Conservation (phyloP, 352 stramenopile species). For the Globisporangium alternatum region DNA sequence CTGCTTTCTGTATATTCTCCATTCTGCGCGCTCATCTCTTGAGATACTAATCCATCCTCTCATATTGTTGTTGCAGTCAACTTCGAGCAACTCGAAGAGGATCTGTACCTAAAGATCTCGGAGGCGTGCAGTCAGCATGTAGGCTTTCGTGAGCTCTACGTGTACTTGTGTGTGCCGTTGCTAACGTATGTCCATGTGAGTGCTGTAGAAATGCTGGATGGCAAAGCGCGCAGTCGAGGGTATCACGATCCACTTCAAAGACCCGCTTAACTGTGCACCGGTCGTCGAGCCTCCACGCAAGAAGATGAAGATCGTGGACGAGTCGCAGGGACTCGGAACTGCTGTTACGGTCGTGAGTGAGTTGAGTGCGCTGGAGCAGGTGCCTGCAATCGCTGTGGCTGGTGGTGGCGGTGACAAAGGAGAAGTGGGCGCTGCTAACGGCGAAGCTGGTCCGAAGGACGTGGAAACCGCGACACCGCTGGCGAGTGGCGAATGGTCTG, state of each 20-base stretch:
- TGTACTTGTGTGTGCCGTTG: background rate
- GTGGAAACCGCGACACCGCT: slow-evolving; percentile 42
- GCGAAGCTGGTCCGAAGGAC: slow-evolving; percentile 23
- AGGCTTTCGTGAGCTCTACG: background rate
- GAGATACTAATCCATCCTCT: background rate
- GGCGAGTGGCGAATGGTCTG: slow-evolving; percentile 64
- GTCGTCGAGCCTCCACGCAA: slow-evolving; percentile 72
- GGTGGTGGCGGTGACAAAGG: background rate
- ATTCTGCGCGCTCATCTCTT: background rate
- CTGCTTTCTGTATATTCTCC: background rate
- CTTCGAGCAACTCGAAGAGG: slow-evolving; percentile 82
- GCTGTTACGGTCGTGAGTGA: background rate
- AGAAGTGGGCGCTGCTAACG: slow-evolving; percentile 18
- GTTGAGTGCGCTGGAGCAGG: slow-evolving; percentile 8
- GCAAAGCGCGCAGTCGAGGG: slow-evolving; percentile 72
- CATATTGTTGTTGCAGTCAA: slow-evolving; percentile 30
- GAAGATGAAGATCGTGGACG: slow-evolving; percentile 49
- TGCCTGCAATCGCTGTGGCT: background rate
- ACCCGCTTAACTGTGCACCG: slow-evolving; percentile 65
- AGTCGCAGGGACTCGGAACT: slow-evolving; percentile 14
- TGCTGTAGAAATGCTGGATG: slow-evolving; percentile 59
- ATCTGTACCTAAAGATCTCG: slow-evolving; percentile 67
- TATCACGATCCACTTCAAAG: slow-evolving; percentile 75
- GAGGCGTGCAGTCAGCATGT: slow-evolving; percentile 63
- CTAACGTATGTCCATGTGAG: background rate